These are phyloP conservation scores for Leishmania tarentolae DNA, from an alignment of 208 protist species.

Conservation along the genomic window DNA sequence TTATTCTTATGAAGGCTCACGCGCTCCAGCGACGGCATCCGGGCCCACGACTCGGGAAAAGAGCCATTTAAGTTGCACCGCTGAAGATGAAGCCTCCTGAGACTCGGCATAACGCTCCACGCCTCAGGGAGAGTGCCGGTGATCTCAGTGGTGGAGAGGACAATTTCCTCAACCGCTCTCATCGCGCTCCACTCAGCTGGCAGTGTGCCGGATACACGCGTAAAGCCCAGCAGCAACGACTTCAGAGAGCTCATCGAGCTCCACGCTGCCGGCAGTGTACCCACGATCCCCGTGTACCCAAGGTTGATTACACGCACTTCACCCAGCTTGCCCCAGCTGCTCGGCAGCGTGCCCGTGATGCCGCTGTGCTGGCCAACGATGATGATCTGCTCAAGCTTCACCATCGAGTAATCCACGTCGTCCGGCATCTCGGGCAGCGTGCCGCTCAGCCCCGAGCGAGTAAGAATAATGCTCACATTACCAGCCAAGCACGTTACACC, in stretches of 20 bases:
- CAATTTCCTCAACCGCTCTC: too few relatives aligned
- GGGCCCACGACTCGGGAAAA: too few relatives aligned
- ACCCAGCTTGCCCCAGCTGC: too few relatives aligned
- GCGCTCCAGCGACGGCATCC: neutral
- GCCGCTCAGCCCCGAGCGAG: too few relatives aligned
- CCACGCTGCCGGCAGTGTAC: neutral
- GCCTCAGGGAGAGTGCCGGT: neutral
- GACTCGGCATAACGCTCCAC: too few relatives aligned
- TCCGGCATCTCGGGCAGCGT: slow-evolving; percentile 12
- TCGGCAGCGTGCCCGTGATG: too few relatives aligned
- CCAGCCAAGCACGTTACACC: neutral
- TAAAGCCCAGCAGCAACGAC: neutral
- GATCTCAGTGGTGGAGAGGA: too few relatives aligned
- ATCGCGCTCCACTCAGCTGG: neutral
- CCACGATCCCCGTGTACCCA: too few relatives aligned
- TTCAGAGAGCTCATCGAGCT: neutral
- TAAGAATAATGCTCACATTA: too few relatives aligned
- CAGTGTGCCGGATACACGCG: neutral
- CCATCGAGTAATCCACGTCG: slow-evolving; percentile 4
- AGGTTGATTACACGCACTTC: too few relatives aligned
- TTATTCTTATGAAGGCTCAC: neutral
- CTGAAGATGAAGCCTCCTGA: too few relatives aligned
- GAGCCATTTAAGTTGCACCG: too few relatives aligned
- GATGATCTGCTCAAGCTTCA: neutral
- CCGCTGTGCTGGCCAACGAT: neutral